Evolutionary conservation across 805 yeast species (phyloP), one percentile per base, ranked within the genome.

Genomic region (Wickerhamomyces bovis): DNA sequence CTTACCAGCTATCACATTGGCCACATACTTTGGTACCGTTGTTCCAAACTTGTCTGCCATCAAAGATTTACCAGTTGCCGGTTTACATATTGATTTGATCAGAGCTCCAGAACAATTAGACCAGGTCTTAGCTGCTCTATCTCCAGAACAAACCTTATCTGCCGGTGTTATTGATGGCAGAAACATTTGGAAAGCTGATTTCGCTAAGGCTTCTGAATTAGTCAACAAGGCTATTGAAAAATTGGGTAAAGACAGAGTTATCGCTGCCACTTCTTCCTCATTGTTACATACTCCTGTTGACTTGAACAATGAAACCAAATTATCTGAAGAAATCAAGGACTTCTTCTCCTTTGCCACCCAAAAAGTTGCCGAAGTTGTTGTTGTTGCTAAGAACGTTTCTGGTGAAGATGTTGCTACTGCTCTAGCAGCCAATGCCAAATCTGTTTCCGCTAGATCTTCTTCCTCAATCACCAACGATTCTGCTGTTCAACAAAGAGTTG

Each of bases 341-440:
- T 94, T 95, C 95, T 92, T 94, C 82, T 85, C 98, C 49, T 94
- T 94, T 66, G 99, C 99, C 58, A 89, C 95, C 63, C 98, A 94
- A 79, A 94, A 94, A 78, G 74, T 94, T 63, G 70, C 65, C 58
- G 99, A 94, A 78, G 95, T 94, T 71, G 97, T 89, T 54, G 75
- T 80, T 64, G 78, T 94, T 60, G 87, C 98, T 67, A 87, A 87
- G 80, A 84, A 87, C 60, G 85, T 82, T 57, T 78, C 89, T 51
- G 90, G 89, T 49, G 85, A 74, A 60, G 87, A 86, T 63, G 97
- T 89, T 52, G 58, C 86, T 57, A 83, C 75, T 53, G 83, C 76
- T 55, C 78, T 89, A 62, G 85, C 77, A 63, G 95, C 95, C 58
- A 94, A 94, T 74, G 89, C 92, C 61, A 78, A 78, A 62, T 83